Conservation (phyloP, 2,329 filamentous ascomycete species). For the Xylariaceae sp. region DNA sequence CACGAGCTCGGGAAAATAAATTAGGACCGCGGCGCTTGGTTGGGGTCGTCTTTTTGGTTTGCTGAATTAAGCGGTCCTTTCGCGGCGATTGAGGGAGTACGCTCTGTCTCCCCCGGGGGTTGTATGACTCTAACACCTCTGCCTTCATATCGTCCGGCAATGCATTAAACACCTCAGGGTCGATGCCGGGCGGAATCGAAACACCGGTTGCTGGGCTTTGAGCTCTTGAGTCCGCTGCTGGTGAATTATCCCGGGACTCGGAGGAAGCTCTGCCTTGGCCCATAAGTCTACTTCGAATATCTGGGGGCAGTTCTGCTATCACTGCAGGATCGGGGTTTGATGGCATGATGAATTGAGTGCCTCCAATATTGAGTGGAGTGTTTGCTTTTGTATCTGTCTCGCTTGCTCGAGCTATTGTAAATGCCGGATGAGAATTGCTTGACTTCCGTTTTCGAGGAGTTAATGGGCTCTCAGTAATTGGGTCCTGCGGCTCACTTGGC, state of each 20-base stretch:
- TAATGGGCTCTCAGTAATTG: slow-evolving; percentile 57
- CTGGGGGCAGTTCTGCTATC: slow-evolving; percentile 77
- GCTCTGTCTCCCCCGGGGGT: slow-evolving; percentile 39
- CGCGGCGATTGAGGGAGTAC: slow-evolving; percentile 55
- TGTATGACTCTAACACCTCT: slow-evolving; percentile 78
- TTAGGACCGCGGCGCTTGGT: slow-evolving; percentile 63
- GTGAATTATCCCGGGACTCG: slow-evolving; percentile 36
- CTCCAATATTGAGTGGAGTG: slow-evolving; percentile 74
- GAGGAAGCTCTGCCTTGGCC: slow-evolving; percentile 50
- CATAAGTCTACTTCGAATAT: slow-evolving; percentile 78
- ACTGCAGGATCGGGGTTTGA: slow-evolving; percentile 80
- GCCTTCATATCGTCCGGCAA: slow-evolving; percentile 84
- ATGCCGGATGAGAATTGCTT: slow-evolving; percentile 51
- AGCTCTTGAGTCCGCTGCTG: slow-evolving; percentile 42
- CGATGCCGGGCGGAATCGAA: slow-evolving; percentile 73
- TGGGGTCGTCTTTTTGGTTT: slow-evolving; percentile 60
- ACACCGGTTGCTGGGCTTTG: slow-evolving; percentile 40
- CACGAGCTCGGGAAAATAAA: slow-evolving; percentile 48
- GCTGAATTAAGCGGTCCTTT: slow-evolving; percentile 56
- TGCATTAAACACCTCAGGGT: slow-evolving; percentile 80
- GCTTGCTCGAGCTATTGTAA: slow-evolving; percentile 53
- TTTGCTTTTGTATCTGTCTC: slow-evolving; percentile 59
- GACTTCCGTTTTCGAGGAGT: slow-evolving; percentile 56
- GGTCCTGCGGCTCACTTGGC: slow-evolving; percentile 46
- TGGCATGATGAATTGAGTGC: slow-evolving; percentile 92